phyloP scores from a whole-genome alignment of 2,329 filamentous ascomycete species.

The Mariannaea elegans region DNA sequence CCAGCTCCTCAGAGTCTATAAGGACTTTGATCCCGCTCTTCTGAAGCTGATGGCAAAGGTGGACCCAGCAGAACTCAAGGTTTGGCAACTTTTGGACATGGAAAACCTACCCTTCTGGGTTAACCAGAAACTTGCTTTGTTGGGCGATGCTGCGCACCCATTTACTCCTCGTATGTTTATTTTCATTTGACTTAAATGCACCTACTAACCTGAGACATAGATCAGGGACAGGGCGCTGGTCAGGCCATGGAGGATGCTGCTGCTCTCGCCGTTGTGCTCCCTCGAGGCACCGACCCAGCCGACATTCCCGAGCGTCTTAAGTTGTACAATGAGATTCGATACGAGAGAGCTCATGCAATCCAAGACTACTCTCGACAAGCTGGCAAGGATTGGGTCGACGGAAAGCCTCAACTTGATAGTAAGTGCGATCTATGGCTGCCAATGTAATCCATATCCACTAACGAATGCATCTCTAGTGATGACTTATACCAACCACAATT shows the following conservation, averaged over 20 bases:
- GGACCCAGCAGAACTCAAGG: constrained; percentile 56
- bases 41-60: constrained; percentile 53
- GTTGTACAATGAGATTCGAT: constrained; percentile 67
- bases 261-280: constrained; percentile 65
- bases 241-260: constrained; percentile 75
- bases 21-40: constrained; percentile 53
- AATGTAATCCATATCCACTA: not conserved
- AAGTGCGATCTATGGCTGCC: not conserved
- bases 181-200: too few relatives aligned
- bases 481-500: constrained; percentile 27
- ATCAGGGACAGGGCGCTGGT: constrained; percentile 54
- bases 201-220: constrained; percentile 6
- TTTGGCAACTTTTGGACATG: constrained; percentile 72
- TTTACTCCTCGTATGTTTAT: constrained; percentile 59
- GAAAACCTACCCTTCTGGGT: constrained; percentile 64
- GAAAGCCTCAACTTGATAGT: constrained; percentile 27
- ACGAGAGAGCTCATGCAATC: constrained; percentile 64
- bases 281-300: constrained; percentile 49
- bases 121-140: constrained; percentile 62
- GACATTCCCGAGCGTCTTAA: constrained; percentile 65
- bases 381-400: constrained; percentile 44
- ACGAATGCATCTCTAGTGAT: constrained; percentile 26
- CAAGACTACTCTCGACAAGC: constrained; percentile 65
- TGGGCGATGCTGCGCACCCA: constrained; percentile 75
- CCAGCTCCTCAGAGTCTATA: constrained; percentile 50